phyloP scores from a whole-genome alignment of 1,139 yeast species.

The Debaryomyces subglobosus region DNA sequence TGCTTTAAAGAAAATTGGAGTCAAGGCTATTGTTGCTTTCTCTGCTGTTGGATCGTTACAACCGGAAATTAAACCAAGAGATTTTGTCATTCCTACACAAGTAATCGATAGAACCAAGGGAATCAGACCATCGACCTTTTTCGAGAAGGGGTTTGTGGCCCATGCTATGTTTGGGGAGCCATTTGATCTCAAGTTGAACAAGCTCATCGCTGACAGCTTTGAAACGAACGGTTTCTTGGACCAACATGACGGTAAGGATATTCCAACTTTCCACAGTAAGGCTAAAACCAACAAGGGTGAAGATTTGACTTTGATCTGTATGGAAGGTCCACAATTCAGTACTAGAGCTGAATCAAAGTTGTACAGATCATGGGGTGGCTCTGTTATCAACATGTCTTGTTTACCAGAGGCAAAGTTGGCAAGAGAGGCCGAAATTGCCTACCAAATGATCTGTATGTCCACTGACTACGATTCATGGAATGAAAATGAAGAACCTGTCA shows the following conservation, averaged over 20 bases:
- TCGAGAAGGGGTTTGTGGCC: constrained; percentile 91
- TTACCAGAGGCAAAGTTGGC: constrained; percentile 96
- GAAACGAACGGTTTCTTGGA: constrained; percentile 56
- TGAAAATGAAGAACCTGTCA: constrained; percentile 91
- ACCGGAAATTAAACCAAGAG: constrained; percentile 87
- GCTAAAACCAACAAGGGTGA: constrained; percentile 50
- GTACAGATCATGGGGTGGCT: constrained; percentile 90
- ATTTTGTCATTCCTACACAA: constrained; percentile 93
- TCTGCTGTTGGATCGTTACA: constrained; percentile 96
- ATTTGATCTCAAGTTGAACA: constrained; percentile 74
- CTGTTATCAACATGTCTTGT: constrained; percentile 94
- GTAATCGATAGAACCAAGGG: constrained; percentile 97
- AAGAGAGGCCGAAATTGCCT: constrained; percentile 93
- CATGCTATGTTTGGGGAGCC: constrained; percentile 99
- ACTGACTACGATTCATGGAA: constrained; percentile 99
- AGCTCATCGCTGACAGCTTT: constrained; percentile 61
- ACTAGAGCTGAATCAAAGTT: constrained; percentile 95
- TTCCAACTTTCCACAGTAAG: constrained; percentile 60
- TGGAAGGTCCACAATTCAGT: constrained; percentile 99
- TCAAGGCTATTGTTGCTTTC: constrained; percentile 86
- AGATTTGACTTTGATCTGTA: constrained; percentile 85
- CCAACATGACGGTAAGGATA: constrained; percentile 42
- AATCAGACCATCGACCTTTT: constrained; percentile 85
- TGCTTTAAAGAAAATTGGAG: constrained; percentile 86
- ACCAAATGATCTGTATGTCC: constrained; percentile 98